Conservation (phyloP, 768 basidiomycete species). For the Pleurotus salmoneostramineus region DNA sequence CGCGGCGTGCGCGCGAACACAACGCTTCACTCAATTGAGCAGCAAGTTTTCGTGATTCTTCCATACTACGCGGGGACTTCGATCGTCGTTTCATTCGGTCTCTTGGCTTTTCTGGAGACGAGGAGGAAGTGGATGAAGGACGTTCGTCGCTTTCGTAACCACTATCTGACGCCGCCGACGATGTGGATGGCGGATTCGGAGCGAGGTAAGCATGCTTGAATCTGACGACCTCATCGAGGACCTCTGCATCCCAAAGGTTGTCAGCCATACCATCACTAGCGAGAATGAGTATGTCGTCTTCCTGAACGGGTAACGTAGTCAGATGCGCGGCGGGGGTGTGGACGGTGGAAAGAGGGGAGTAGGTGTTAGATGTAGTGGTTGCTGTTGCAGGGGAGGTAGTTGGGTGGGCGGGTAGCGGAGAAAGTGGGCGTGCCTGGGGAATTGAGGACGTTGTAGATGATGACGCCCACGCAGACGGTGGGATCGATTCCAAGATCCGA, state of each 20-base stretch:
- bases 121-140: not conserved
- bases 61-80: not conserved
- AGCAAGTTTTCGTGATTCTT: conserved; percentile 48
- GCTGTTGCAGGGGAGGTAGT: conserved; percentile 36
- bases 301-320: conserved; percentile 63
- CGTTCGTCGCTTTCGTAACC: not conserved
- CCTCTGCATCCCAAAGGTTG: conserved; percentile 87
- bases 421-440: not conserved
- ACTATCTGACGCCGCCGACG: not conserved
- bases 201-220: conserved; percentile 31
- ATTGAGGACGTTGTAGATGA: not conserved
- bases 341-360: conserved; percentile 12
- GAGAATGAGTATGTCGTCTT: conserved; percentile 76
- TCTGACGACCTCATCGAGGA: conserved; percentile 73
- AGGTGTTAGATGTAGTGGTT: conserved; percentile 33
- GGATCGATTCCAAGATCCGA: not conserved
- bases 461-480: not conserved
- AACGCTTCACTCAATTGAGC: conserved; percentile 76
- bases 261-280: conserved; percentile 81
- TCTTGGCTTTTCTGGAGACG: not conserved
- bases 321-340: conserved; percentile 55
- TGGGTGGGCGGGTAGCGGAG: not conserved
- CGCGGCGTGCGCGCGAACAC: conserved; percentile 71
- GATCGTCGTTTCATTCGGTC: not conserved
- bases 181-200: too few relatives aligned